Evolutionary conservation across 2,329 filamentous ascomycete species (phyloP).

Genomic region (Waltergamsia citrina): DNA sequence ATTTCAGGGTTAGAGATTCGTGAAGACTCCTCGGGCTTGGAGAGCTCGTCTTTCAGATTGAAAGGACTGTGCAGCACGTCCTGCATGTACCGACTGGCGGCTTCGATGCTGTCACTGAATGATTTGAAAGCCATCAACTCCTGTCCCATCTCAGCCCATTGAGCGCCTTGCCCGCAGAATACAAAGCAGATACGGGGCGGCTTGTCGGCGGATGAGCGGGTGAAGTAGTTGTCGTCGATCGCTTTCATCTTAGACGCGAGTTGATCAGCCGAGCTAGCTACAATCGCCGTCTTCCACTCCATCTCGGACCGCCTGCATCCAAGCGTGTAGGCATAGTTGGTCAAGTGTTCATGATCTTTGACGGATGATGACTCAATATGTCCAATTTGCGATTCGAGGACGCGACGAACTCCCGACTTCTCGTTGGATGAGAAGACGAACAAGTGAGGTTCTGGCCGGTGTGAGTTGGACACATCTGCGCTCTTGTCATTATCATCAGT

Average conservation of each 20-base stretch:
- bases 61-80: slow-evolving; percentile 19
- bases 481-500: slow-evolving; percentile 1
- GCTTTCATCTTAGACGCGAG: slow-evolving; percentile 18
- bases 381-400: slow-evolving; percentile 22
- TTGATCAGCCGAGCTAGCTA: slow-evolving; percentile 22
- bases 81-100: slow-evolving; percentile 19
- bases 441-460: slow-evolving; percentile 18
- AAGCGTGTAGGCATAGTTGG: slow-evolving; percentile 36
- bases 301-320: slow-evolving; percentile 31
- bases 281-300: slow-evolving; percentile 29
- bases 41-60: slow-evolving; percentile 24
- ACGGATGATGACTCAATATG: slow-evolving; percentile 18
- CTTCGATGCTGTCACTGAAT: slow-evolving; percentile 29
- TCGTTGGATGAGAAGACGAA: slow-evolving; percentile 35
- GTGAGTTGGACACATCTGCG: background rate
- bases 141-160: slow-evolving; percentile 31
- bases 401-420: slow-evolving; percentile 24
- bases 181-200: slow-evolving; percentile 25
- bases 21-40: slow-evolving; percentile 13
- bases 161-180: slow-evolving; percentile 33
- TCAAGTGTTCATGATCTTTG: slow-evolving; percentile 13
- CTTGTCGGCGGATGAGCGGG: slow-evolving; percentile 14
- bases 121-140: slow-evolving; percentile 28
- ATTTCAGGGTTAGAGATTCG: slow-evolving; percentile 23
- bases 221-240: slow-evolving; percentile 9